A percentile compares a stretch with the other conserved stretches of the same genome.
Conservation (phyloP, 108 stramenopile species). For the Skeletonema potamos region DNA sequence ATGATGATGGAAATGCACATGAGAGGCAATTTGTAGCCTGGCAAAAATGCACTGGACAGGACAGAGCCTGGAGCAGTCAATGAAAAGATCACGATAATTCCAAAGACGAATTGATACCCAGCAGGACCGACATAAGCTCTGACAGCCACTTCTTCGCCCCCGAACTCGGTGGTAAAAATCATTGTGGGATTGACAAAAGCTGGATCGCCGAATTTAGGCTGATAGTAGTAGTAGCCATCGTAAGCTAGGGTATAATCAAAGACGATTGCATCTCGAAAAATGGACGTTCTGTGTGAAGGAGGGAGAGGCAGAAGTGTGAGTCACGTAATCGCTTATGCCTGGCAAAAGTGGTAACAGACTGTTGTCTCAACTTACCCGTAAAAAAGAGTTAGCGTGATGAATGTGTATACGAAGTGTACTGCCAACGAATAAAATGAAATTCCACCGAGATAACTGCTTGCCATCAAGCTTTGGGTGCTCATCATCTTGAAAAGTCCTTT, state of each 20-base stretch:
- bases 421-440: conserved; percentile 40
- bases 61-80: conserved; percentile 49
- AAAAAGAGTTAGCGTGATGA: conserved; percentile 44
- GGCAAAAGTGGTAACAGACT: not conserved
- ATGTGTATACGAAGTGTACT: conserved; percentile 44
- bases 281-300: not conserved
- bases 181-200: conserved; percentile 1
- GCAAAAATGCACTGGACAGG: conserved; percentile 44
- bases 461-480: conserved; percentile 43
- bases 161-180: not conserved
- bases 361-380: conserved; percentile 21
- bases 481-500: conserved; percentile 55
- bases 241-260: too few species aligned
- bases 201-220: conserved; percentile 13
- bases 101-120: conserved; percentile 45
- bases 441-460: conserved; percentile 37
- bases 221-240: conserved; percentile 7
- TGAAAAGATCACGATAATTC: conserved; percentile 39
- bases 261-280: conserved; percentile 11
- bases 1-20: conserved; percentile 29
- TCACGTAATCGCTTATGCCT: not conserved
- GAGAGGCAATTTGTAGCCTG: conserved; percentile 47
- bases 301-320: not conserved
- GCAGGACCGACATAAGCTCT: conserved; percentile 31
- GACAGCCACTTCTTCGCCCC: conserved; percentile 23